Evolutionary conservation across 495 filamentous ascomycete species (phyloP), one percentile per base, ranked within the genome.

Genomic region (Mytilinidion resinicola): DNA sequence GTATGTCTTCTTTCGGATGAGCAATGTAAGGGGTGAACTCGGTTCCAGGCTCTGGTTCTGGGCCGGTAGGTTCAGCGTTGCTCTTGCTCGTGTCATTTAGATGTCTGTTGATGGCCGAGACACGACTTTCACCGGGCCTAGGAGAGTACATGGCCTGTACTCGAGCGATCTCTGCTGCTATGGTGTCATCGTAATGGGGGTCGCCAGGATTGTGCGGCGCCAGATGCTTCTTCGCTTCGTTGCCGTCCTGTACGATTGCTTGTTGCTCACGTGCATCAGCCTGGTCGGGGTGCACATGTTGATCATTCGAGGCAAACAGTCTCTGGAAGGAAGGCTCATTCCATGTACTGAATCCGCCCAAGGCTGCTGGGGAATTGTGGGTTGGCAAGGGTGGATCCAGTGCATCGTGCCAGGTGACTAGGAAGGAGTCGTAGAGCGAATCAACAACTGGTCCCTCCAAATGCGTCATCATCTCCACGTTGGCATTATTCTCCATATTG

Each of bases 381-480:
- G 76, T 78, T 0, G 85, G 85, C 1, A 89, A 63, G 2, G 83
- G 76, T 1, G 87, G 83, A 1, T 85, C 72, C 10, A 88, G 64
- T 14, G 75, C 71, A 50, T 83, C 85, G 46, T 83, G 74, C 86
- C 86, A 91, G 0, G 84, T 84, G 8, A 90, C 74, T 35, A 91
- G 69, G 5, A 82, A 83, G 53, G 81, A 81, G 58, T 91, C 88
- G 61, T 88, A 90, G 37, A 91, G 64, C 3, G 80, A 79, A 66
- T 90, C 86, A 0, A 90, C 86, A 59, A 90, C 85, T 0, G 86
- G 83, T 0, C 88, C 88, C 66, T 91, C 86, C 10, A 90, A 63
- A 37, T 87, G 85, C 14, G 80, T 72, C 77, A 89, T 80, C 88
- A 91, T 91, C 72, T 90, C 86, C 43, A 88, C 36, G 58, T 90